Evolutionary conservation across 2,329 filamentous ascomycete species (phyloP), one percentile per base, ranked within the genome.

Genomic region (Stachybotrys chartarum): DNA sequence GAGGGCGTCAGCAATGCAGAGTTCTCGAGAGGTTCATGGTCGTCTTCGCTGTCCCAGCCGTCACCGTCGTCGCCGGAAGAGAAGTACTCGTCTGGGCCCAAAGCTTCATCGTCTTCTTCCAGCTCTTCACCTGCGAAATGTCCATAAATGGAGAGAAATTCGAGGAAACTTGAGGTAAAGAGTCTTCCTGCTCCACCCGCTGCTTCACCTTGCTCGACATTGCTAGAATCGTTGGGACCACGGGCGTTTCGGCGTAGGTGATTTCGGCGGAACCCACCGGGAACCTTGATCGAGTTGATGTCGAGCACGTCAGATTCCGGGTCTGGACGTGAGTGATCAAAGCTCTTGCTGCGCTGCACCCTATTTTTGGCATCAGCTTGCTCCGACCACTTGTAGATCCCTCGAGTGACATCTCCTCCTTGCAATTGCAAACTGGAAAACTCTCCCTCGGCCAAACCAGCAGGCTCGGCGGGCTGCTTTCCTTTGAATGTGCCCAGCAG

Each of bases 81-180:
- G 68, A 97, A 97, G 71, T 96, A 97, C 67, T 97, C 93, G 68
- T 95, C 88, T 1, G 91, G 90, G 6, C 81, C 84, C 14, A 96
- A 77, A 1, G 86, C 90, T 70, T 97, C 93, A 63, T 97, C 94
- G 63, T 97, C 94, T 71, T 99, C 94, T 69, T 97, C 92, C 12
- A 99, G 81, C 68, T 96, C 89, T 72, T 99, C 94, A 72, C 94
- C 94, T 2, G 94, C 94, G 69, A 99, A 99, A 73, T 99, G 94
- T 5, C 94, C 94, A 64, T 97, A 99, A 32, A 99, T 81, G 7
- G 90, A 92, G 52, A 99, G 71, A 65, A 99, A 99, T 70, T 99
- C 95, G 57, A 99, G 82, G 68, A 99, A 99, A 72, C 89, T 99
- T 61, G 82, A 91, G 0, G 94, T 97, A 56, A 96, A 85, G 35